Base-by-base conservation (phyloP, 371 early-diverging fungal genomes). In the Haplosporangium sp. region DNA sequence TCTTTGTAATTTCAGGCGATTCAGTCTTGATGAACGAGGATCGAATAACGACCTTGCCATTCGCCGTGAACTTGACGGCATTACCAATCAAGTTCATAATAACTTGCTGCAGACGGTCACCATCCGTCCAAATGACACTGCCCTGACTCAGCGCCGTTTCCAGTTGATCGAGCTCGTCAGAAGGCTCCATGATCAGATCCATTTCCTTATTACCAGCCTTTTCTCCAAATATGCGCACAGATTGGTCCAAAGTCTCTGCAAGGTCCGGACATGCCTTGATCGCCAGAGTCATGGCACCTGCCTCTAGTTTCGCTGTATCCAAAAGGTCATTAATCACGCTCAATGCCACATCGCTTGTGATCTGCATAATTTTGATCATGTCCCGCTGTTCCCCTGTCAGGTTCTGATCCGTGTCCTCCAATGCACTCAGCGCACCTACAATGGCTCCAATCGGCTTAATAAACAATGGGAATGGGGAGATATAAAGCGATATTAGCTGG, bases 251-350 rank as follows among this genome's bases (percentile, higher is more conserved):
- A 0, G 74, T 69, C 5, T 73, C 70, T 20, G 55, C 18, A 11
- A 77, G 58, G 20, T 14, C 64, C 0, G 77, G 67, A 20, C 77
- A 77, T 11, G 64, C 80, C 51, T 70, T 74, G 70, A 80, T 69
- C 16, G 29, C 63, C 51, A 80, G 38, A 16, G 55, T 74, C 80
- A 77, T 77, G 12, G 77, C 83, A n/a, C 85, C 86, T 10, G 87
- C 82, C 59, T 89, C 89, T 5, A 89, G 64, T 61, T 86, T 87
- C 18, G 85, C 83, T 47, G 82, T 84, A 55, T 89, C 89, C 36
- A 89, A 67, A 14, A 89, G 81, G 69, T 89, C 87, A 60, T 87
- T 86, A 48, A 89, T 83, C 12, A 89, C 71, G 12, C 81, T 79
- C 69, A 86, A 65, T 6, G 86, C 74, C n/a, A 82, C 77, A 50